phyloP scores from a whole-genome alignment of 495 filamentous ascomycete species.

The Cryomyces minteri region DNA sequence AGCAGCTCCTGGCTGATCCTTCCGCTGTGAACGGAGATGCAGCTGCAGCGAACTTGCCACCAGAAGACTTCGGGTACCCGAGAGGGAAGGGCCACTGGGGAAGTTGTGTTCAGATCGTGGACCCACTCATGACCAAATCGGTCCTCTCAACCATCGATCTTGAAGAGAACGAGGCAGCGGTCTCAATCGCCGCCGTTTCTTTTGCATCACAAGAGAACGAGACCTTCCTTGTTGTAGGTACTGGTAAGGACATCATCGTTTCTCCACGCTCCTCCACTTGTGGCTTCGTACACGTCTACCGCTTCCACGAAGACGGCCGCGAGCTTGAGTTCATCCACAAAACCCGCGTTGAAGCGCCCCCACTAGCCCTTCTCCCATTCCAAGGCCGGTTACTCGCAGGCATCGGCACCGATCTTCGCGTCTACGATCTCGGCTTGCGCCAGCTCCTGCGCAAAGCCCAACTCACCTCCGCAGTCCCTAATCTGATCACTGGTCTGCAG shows the following conservation, averaged over 20 bases:
- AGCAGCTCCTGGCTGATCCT: conserved; percentile 46
- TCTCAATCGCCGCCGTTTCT: conserved; percentile 63
- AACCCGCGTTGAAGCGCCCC: conserved; percentile 74
- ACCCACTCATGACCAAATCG: conserved; percentile 55
- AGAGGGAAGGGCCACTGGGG: conserved; percentile 76
- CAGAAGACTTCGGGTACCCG: conserved; percentile 82
- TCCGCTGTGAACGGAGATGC: conserved; percentile 37
- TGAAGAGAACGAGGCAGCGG: conserved; percentile 77
- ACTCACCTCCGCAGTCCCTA: conserved; percentile 49
- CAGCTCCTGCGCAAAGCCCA: conserved; percentile 86
- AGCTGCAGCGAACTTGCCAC: conserved; percentile 34
- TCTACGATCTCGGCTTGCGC: conserved; percentile 82
- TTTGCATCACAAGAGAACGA: conserved; percentile 83
- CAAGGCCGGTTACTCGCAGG: conserved; percentile 80
- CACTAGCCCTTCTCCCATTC: conserved; percentile 75
- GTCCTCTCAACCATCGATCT: conserved; percentile 63
- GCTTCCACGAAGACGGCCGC: conserved; percentile 69
- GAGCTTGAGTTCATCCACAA: conserved; percentile 92
- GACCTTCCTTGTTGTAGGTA: conserved; percentile 80
- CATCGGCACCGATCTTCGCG: conserved; percentile 58
- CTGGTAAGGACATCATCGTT: conserved; percentile 71
- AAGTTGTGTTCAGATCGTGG: conserved; percentile 79
- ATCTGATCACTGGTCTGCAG: conserved; percentile 69
- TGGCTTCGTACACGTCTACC: conserved; percentile 85
- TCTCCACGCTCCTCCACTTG: conserved; percentile 53